phyloP scores from a whole-genome alignment of 495 filamentous ascomycete species.

The Symbiotaphrina buchneri region DNA sequence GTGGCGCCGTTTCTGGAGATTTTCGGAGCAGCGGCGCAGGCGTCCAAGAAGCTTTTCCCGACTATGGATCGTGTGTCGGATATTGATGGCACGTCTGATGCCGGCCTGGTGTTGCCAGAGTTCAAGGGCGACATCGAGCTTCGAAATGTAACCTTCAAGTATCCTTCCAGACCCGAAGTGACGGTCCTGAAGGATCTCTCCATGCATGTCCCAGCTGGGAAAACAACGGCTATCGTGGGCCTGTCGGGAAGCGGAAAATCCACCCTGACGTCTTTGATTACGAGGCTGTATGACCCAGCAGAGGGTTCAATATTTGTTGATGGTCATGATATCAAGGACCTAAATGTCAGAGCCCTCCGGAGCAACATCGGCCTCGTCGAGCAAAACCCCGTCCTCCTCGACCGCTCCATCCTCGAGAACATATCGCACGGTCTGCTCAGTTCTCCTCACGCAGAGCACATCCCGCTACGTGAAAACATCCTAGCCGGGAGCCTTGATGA shows the following conservation, averaged over 20 bases:
- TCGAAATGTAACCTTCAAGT: conserved; percentile 32
- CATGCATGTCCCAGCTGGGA: conserved; percentile 25
- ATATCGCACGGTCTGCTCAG: conserved; percentile 38
- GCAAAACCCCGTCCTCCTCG: conserved; percentile 42
- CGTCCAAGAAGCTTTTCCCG: conserved; percentile 19
- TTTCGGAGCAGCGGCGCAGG: conserved; percentile 22
- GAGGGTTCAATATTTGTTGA: conserved; percentile 26
- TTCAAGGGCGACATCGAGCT: conserved; percentile 22
- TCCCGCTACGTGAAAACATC: conserved; percentile 8
- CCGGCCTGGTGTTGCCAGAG: not conserved
- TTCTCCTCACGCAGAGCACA: conserved; percentile 7
- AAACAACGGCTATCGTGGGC: conserved; percentile 43
- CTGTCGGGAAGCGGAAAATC: conserved; percentile 54
- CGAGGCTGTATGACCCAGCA: conserved; percentile 26
- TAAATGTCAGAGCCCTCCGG: conserved; percentile 34
- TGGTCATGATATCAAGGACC: conserved; percentile 23
- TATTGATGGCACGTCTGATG: conserved; percentile 7
- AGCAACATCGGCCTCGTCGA: conserved; percentile 36
- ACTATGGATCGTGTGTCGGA: conserved; percentile 22
- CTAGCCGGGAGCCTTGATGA: too few relatives aligned
- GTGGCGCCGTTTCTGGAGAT: conserved; percentile 13
- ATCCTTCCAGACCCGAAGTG: conserved; percentile 36
- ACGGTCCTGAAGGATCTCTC: conserved; percentile 20
- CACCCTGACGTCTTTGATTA: conserved; percentile 32
- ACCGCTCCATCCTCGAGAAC: conserved; percentile 44